Evolutionary conservation across 202 grass and related monocot genomes (phyloP).

Genomic region (Zizania palustris): DNA sequence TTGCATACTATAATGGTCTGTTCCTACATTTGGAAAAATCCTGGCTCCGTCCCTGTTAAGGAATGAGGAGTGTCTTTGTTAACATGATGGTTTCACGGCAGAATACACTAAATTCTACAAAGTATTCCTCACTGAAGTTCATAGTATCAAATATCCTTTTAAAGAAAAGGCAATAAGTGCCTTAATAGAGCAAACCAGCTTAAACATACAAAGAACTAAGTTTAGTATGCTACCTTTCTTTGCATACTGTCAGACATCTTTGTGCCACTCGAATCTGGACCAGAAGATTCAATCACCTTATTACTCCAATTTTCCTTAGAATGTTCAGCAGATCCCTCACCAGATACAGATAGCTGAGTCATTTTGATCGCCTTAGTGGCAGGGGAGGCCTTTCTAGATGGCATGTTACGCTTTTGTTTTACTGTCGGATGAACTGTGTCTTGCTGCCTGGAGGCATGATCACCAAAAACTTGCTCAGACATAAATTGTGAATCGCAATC

Average conservation of each 20-base stretch:
- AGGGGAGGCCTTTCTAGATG: conserved; percentile 69
- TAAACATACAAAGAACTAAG: conserved; percentile 14
- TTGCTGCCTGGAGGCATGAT: conserved; percentile 55
- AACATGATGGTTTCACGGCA: conserved; percentile 26
- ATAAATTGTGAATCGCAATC: conserved; percentile 54
- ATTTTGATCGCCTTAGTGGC: conserved; percentile 60
- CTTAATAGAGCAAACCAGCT: conserved; percentile 17
- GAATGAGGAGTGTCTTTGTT: conserved; percentile 4
- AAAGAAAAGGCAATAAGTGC: background rate
- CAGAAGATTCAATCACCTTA: conserved; percentile 50
- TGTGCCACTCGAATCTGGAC: conserved; percentile 41
- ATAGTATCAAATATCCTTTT: background rate
- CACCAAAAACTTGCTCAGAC: conserved; percentile 48
- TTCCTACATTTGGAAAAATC: background rate
- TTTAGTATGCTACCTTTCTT: conserved; percentile 73
- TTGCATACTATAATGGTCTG: background rate
- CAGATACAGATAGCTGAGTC: conserved; percentile 63
- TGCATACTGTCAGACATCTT: conserved; percentile 97
- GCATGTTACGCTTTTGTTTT: conserved; percentile 71
- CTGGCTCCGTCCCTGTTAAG: background rate
- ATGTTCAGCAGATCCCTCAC: conserved; percentile 53
- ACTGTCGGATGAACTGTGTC: conserved; percentile 37
- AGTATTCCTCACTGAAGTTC: background rate
- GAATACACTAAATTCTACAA: conserved; percentile 23
- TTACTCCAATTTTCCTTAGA: conserved; percentile 70